These are phyloP conservation scores for Coprinellus aureogranulatus DNA, from an alignment of 768 basidiomycete genomes.

Conservation along the genomic window DNA sequence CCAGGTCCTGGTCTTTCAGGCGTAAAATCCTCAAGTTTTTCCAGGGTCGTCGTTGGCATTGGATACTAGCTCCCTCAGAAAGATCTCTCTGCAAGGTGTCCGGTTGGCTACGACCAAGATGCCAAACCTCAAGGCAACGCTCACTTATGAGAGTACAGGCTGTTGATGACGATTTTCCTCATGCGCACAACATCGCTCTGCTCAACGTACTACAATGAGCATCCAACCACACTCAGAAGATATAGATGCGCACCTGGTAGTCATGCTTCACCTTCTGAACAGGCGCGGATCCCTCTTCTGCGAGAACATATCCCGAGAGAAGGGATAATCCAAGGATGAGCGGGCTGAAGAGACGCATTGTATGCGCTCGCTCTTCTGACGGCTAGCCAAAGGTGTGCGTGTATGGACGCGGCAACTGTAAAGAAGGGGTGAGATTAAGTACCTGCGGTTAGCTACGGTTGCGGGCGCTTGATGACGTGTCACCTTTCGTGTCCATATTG, in stretches of 20 bases:
- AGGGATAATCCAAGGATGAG: slow-evolving; percentile 48
- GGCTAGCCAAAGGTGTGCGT: not conserved
- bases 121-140: slow-evolving; percentile 14
- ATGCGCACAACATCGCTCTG: slow-evolving; percentile 93
- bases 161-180: slow-evolving; percentile 82
- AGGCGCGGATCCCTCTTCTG: slow-evolving; percentile 38
- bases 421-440: not conserved
- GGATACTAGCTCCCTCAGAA: slow-evolving; percentile 86
- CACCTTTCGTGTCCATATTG: slow-evolving; percentile 38
- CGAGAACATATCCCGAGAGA: slow-evolving; percentile 43
- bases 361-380: slow-evolving; percentile 14
- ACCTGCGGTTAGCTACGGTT: too few relatives aligned
- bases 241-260: slow-evolving; percentile 56
- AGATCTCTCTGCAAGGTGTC: slow-evolving; percentile 58
- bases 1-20: too few relatives aligned
- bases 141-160: slow-evolving; percentile 82
- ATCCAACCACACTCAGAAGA: not conserved
- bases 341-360: slow-evolving; percentile 59
- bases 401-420: not conserved
- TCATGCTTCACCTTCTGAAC: slow-evolving; percentile 56
- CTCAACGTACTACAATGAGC: not conserved
- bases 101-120: not conserved
- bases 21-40: slow-evolving; percentile 92
- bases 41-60: slow-evolving; percentile 95
- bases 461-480: slow-evolving; percentile 43